Evolutionary conservation across 345 rosid genomes (phyloP).

Genomic region (Euphorbia lathyris): DNA sequence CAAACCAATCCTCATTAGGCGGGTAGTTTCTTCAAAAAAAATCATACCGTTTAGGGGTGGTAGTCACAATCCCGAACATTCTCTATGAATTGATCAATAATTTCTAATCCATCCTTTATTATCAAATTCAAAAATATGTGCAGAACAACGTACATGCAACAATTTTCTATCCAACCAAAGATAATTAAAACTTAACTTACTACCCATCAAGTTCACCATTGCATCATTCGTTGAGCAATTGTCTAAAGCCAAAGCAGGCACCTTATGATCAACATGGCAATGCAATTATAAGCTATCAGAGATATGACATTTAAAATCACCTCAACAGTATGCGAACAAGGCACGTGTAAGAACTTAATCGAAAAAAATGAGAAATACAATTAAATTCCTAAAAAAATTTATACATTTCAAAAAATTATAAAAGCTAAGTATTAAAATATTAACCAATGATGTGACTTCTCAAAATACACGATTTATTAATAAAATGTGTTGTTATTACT

Average conservation of each 20-base stretch:
- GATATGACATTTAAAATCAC: not conserved
- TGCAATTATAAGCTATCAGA: not conserved
- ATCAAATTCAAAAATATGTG: too few species aligned
- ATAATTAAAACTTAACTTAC: not conserved
- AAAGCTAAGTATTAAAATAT: too few species aligned
- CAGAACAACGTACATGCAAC: too few species aligned
- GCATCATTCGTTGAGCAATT: slow-evolving; percentile 1
- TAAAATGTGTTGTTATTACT: slow-evolving; percentile 4
- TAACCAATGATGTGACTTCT: not conserved
- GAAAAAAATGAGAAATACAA: not conserved
- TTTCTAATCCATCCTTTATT: too few species aligned
- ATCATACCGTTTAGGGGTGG: slow-evolving; percentile 7
- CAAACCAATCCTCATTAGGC: too few species aligned
- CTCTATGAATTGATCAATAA: too few species aligned
- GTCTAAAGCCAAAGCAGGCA: not conserved
- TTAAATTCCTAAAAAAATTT: not conserved
- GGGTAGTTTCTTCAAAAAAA: slow-evolving; percentile 9
- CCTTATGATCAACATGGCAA: not conserved
- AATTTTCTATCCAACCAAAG: too few species aligned
- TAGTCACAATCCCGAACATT: not conserved
- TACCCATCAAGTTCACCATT: not conserved
- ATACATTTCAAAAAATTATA: not conserved
- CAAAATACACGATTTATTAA: not conserved
- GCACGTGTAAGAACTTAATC: not conserved
- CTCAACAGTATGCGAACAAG: not conserved